Evolutionary conservation across 1,139 yeast species (phyloP), one percentile per base, ranked within the genome.

Genomic region (Lodderomyces margitis): DNA sequence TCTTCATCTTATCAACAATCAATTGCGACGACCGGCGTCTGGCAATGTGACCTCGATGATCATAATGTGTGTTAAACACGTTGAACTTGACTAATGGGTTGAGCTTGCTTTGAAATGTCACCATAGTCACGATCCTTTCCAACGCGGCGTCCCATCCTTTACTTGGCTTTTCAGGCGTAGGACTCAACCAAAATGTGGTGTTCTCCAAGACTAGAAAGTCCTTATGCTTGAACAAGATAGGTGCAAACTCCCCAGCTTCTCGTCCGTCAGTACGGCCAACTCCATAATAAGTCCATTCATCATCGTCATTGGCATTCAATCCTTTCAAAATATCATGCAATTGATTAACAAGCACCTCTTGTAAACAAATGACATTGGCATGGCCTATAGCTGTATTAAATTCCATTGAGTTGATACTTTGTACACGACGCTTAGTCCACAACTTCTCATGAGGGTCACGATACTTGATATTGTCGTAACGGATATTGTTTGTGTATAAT

Each of bases 51-150:
- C 85, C 85, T 34, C 61, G 56, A 48, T 79, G 82, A 52, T 80
- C 85, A 53, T 78, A 69, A 56, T 80, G 85, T 9, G 85, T 80
- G 54, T 76, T 76, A 58, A 74, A 75, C 19, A 77, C 68, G 46
- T 77, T 77, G 24, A 64, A 47, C 24, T 51, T 54, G 12, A 60
- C 51, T 20, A 53, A 42, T 1, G 67, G 66, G 37, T 57, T 54
- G 2, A 32, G 23, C 24, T 41, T 48, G 21, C 56, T 54, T 27
- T 59, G 57, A 21, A 58, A 56, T 0, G 66, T 57, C 11, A 64
- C 72, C 65, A 67, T 65, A 4, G 80, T 73, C 14, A 70, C 70
- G 3, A 73, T 59, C 49, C 80, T 58, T 33, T 57, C 63, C 9
- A 66, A 64, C 1, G 67, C 71, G 3, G 79, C 76, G 41, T 70